A percentile compares a stretch with the other conserved stretches of the same genome.
Conservation (phyloP, 73 alveolate species). For the Effrenium voratum region DNA sequence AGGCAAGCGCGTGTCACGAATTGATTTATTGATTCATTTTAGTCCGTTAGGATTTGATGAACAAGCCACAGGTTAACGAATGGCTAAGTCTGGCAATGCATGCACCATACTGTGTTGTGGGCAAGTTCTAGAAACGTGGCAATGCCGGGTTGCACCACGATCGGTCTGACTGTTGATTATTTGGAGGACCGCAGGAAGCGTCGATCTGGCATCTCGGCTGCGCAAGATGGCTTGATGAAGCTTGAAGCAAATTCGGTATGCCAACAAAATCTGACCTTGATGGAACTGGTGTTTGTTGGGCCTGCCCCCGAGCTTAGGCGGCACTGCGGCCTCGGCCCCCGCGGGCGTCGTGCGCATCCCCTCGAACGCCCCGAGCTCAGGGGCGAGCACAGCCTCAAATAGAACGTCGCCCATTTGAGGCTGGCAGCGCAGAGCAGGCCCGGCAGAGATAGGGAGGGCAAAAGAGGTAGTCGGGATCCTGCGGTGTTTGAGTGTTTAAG, state of each 20-base stretch:
- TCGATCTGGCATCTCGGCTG: neutral
- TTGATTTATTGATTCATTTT: too few relatives aligned
- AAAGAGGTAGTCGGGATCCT: neutral
- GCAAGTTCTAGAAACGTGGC: too few relatives aligned
- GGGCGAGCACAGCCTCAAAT: too few relatives aligned
- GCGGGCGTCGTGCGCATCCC: conserved; percentile 28
- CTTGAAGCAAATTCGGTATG: too few relatives aligned
- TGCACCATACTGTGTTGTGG: too few relatives aligned
- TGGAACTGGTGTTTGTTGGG: neutral
- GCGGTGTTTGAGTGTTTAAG: too few relatives aligned
- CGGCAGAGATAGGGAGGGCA: neutral
- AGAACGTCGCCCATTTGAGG: neutral
- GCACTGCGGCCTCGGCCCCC: conserved; percentile 53
- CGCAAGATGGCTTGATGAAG: neutral
- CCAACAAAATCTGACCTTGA: neutral
- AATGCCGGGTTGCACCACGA: too few relatives aligned
- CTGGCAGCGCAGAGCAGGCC: neutral
- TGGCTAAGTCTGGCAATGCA: too few relatives aligned
- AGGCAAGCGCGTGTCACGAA: too few relatives aligned
- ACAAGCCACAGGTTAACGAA: too few relatives aligned
- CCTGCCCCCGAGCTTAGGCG: neutral
- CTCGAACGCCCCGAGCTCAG: neutral
- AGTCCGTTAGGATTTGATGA: too few relatives aligned
- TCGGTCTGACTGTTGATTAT: neutral
- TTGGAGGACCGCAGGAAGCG: neutral